These are phyloP conservation scores for Coriaria nepalensis DNA, from an alignment of 306 rosid species.

Conservation along the genomic window DNA sequence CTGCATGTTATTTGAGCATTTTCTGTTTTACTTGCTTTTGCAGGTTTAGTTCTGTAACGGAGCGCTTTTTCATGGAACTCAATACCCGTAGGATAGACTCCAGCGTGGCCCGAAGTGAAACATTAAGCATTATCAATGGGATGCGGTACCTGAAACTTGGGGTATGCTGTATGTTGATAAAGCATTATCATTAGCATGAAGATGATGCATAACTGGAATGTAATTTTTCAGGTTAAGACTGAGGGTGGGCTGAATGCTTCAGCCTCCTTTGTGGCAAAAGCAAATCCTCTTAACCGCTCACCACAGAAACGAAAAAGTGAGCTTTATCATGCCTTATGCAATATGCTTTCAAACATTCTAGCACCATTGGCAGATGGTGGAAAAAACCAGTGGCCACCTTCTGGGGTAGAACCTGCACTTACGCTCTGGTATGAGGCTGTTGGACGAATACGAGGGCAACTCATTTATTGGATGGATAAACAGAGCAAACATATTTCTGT, in stretches of 20 bases:
- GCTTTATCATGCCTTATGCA: constrained; percentile 93
- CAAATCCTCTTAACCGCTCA: constrained; percentile 88
- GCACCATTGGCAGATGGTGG: constrained; percentile 99
- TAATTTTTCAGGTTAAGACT: constrained; percentile 69
- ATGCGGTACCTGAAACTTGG: constrained; percentile 99
- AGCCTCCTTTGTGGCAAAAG: constrained; percentile 99
- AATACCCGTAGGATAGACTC: constrained; percentile 81
- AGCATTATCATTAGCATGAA: constrained; percentile 11
- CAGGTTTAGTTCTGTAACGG: constrained; percentile 98
- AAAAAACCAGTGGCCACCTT: constrained; percentile 97
- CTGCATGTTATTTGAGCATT: no score
- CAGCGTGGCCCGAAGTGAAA: constrained; percentile 87
- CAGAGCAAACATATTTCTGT: constrained; percentile 98
- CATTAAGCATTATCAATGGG: constrained; percentile 90
- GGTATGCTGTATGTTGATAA: constrained; percentile 41
- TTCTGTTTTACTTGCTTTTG: no score
- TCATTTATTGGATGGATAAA: constrained; percentile 92
- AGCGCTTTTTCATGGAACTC: constrained; percentile 98
- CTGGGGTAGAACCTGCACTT: constrained; percentile 92
- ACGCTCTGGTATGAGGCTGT: constrained; percentile 96
- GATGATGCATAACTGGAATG: constrained; percentile 21
- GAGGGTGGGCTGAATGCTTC: constrained; percentile 99
- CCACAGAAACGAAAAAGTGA: constrained; percentile 97
- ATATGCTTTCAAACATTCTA: constrained; percentile 89
- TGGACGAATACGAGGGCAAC: constrained; percentile 77